Base-by-base conservation (phyloP, 140 eudicot genomes). In the Cichorium intybus region DNA sequence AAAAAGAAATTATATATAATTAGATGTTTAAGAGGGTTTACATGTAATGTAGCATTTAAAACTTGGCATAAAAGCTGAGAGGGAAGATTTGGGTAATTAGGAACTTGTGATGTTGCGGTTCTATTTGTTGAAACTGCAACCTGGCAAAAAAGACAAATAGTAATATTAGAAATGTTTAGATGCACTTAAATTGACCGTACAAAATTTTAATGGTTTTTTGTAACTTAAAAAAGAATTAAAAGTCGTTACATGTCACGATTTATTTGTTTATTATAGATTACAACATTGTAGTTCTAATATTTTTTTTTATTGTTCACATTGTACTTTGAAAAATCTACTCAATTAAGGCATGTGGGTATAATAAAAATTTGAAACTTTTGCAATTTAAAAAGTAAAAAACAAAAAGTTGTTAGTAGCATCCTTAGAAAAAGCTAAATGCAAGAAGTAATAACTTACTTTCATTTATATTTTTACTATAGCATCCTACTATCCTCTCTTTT, bases 1-100 rank as follows among this genome's bases (percentile, higher is more conserved):
- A 54, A 37, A 16, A 7, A 24, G 17, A 3, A 12, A 43, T 0
- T 45, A 29, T 31, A 20, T 47, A 48, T 8, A 34, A 27, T 64
- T 45, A 68, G 34, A 41, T 43, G 41, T 51, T 23, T 28, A 55
- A 35, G 64, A 63, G 53, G 16, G 64, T 84, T 52, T 86, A 94
- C 99, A 75, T 94, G 99, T 28, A 86, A 81, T 0, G 95, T 89
- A 17, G 85, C 95, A 84, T 84, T 89, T 81, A 89, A 90, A 50
- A 94, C 99, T 94, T 94, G 99, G 74, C 99, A 94, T 80, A 89
- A 64, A 71, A 94, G 73, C 49, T 89, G 97, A 71, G 97, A 75
- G 1, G 99, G 95, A 64, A 94, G 95, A 84, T 89, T 94, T 15
- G 97, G 97, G 58, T 94, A 94, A 62, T 86, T 94, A 0, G 99